These are phyloP conservation scores for Crotalaria pallida DNA, from an alignment of 306 rosid genomes.

Conservation along the genomic window DNA sequence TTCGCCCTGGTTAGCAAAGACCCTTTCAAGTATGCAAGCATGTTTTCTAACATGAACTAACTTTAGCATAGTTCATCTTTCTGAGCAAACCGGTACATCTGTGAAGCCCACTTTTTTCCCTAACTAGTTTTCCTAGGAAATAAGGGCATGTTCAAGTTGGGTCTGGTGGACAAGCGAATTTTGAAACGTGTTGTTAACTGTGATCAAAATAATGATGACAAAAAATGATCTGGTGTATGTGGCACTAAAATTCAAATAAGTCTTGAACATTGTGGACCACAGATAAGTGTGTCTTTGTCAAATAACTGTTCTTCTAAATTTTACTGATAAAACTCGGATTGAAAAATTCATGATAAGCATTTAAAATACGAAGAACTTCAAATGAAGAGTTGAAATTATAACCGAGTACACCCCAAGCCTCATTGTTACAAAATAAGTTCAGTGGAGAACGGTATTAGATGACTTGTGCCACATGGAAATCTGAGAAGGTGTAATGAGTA, in stretches of 20 bases:
- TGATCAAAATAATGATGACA: neutral
- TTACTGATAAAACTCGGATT: neutral
- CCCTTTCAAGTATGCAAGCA: neutral
- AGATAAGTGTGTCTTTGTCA: neutral
- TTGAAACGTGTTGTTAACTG: neutral
- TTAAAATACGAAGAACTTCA: neutral
- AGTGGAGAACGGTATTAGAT: neutral
- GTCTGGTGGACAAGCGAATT: neutral
- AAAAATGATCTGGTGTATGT: neutral
- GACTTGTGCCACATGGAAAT: neutral
- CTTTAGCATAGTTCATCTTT: neutral
- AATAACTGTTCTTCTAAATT: neutral
- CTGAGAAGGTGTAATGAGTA: neutral
- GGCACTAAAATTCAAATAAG: neutral
- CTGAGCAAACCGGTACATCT: neutral
- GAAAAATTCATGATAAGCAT: neutral
- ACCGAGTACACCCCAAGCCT: neutral
- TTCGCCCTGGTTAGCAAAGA: no score
- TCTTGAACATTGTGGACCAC: neutral
- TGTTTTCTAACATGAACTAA: neutral
- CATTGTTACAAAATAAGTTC: neutral
- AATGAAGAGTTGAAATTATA: neutral
- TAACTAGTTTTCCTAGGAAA: neutral
- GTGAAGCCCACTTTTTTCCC: neutral
- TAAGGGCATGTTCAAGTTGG: neutral